These are phyloP conservation scores for Gracilaria gracilis DNA, from an alignment of 23 red algal genomes.

Conservation along the genomic window DNA sequence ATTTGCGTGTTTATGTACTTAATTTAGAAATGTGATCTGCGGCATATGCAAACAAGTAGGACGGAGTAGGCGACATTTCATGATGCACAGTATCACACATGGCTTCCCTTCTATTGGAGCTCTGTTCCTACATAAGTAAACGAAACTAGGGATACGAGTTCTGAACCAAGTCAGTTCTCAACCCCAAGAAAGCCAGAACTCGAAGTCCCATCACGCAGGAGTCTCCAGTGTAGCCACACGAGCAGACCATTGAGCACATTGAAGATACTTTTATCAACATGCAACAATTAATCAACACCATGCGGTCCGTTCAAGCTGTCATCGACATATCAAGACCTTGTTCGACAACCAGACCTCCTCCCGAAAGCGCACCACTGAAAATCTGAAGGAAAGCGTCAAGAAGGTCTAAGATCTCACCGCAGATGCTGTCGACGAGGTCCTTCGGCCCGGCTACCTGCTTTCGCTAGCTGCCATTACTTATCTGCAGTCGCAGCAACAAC, in stretches of 20 bases:
- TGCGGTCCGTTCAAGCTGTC: slow-evolving; percentile 60
- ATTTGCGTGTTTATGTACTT: no score
- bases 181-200: no score
- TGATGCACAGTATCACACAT: no score
- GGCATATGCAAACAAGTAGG: no score
- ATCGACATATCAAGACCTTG: slow-evolving; percentile 59
- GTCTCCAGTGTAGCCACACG: slow-evolving; percentile 17
- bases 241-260: slow-evolving; percentile 21
- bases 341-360: slow-evolving; percentile 54
- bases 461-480: background rate
- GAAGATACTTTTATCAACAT: slow-evolving; percentile 68
- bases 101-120: no score
- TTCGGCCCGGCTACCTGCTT: slow-evolving; percentile 45
- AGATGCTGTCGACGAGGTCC: slow-evolving; percentile 45
- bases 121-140: no score
- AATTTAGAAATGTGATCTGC: no score
- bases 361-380: slow-evolving; percentile 57
- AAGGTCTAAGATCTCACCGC: slow-evolving; percentile 55
- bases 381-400: slow-evolving; percentile 51
- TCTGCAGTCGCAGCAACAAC: slow-evolving; percentile 1
- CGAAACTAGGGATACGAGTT: no score
- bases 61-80: no score
- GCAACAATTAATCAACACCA: slow-evolving; percentile 68
- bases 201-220: slow-evolving; percentile 38
- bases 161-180: no score